Evolutionary conservation across 371 early-diverging fungal genomes (phyloP).

Genomic region (Sporodiniella umbellata): DNA sequence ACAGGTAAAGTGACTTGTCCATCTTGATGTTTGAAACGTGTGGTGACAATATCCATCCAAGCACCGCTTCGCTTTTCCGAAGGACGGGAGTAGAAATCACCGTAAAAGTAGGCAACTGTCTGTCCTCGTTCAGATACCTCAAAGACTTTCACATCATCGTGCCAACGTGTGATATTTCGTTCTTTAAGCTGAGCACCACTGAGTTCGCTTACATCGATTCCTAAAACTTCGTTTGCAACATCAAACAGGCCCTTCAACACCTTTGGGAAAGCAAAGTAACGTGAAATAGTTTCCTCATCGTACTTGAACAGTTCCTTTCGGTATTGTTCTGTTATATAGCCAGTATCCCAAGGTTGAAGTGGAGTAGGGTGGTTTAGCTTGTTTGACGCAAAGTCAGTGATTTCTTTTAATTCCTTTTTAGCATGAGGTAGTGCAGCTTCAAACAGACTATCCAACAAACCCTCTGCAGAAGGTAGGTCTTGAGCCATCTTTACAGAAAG

Average conservation of each 20-base stretch:
- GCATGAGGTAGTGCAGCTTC: constrained; percentile 48
- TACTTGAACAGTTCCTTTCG: constrained; percentile 56
- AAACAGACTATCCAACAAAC: constrained; percentile 47
- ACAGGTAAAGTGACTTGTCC: constrained; percentile 53
- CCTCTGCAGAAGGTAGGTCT: constrained; percentile 41
- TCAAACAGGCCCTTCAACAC: constrained; percentile 60
- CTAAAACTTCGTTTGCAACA: constrained; percentile 54
- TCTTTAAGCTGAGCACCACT: constrained; percentile 28
- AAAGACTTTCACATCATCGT: constrained; percentile 65
- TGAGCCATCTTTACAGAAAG: constrained; percentile 66
- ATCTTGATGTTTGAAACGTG: constrained; percentile 47
- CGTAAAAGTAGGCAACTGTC: constrained; percentile 64
- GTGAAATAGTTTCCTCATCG: constrained; percentile 63
- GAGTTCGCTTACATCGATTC: constrained; percentile 55
- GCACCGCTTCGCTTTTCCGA: constrained; percentile 67
- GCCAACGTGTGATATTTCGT: constrained; percentile 51
- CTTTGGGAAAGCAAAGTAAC: constrained; percentile 60
- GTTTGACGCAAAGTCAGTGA: constrained; percentile 49
- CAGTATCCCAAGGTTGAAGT: constrained; percentile 58
- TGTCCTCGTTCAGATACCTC: constrained; percentile 52
- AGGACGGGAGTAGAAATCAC: constrained; percentile 64
- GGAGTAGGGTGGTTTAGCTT: constrained; percentile 37
- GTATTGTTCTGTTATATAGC: constrained; percentile 57
- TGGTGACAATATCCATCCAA: constrained; percentile 75
- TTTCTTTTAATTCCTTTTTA: constrained; percentile 39